These are phyloP conservation scores for Lagenidium giganteum DNA, from an alignment of 352 stramenopile genomes.

Conservation along the genomic window DNA sequence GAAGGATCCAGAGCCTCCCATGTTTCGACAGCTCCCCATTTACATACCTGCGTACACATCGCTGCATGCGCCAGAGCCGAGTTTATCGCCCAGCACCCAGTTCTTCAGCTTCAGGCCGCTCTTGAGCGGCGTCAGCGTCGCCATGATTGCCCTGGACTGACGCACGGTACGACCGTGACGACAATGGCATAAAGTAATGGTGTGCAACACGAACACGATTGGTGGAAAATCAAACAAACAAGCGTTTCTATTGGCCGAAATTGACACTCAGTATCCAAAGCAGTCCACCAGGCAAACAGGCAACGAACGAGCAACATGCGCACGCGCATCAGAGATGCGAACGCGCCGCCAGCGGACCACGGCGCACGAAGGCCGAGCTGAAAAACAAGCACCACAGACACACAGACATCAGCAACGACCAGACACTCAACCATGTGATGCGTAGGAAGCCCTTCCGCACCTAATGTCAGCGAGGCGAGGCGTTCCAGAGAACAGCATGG, in stretches of 20 bases:
- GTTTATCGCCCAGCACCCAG: conserved; percentile 73
- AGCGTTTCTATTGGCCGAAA: conserved; percentile 17
- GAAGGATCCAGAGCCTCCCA: too few relatives aligned
- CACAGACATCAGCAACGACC: neutral
- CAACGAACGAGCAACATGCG: conserved; percentile 1
- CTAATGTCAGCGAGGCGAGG: conserved; percentile 60
- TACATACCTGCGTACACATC: conserved; percentile 69
- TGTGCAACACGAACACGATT: conserved; percentile 6
- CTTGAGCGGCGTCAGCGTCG: too few relatives aligned
- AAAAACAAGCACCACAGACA: neutral
- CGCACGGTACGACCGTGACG: too few relatives aligned
- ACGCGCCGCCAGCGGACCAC: conserved; percentile 14
- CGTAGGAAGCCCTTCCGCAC: too few relatives aligned
- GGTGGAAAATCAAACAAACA: conserved; percentile 2
- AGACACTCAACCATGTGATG: too few relatives aligned
- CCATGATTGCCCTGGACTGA: conserved; percentile 6
- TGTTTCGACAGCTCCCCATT: too few relatives aligned
- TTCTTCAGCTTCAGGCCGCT: conserved; percentile 74
- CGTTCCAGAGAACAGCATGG: conserved; percentile 87
- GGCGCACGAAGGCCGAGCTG: conserved; percentile 30
- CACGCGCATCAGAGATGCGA: conserved; percentile 18
- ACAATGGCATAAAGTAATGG: too few relatives aligned
- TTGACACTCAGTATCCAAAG: neutral
- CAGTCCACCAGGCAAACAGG: too few relatives aligned
- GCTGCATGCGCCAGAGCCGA: conserved; percentile 74